Percentiles rank a stretch among this genome's conserved stretches.
These are phyloP conservation scores for Aspergillus pseudoviridinutans DNA, from an alignment of 2,329 filamentous ascomycete genomes.

Conservation along the genomic window DNA sequence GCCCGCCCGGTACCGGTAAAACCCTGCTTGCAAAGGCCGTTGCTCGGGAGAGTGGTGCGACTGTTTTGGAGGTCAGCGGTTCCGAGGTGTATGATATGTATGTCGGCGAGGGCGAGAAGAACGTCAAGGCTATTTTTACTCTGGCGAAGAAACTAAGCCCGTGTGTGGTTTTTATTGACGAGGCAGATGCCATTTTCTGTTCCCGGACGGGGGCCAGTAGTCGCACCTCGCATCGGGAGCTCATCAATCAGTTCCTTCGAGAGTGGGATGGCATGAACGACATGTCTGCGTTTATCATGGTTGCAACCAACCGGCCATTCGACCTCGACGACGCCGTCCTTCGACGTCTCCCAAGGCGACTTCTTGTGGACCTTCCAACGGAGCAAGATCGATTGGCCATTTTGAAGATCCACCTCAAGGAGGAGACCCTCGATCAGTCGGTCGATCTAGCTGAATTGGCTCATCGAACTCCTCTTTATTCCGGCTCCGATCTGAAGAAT, in stretches of 20 bases:
- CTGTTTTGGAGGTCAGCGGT: constrained; percentile 77
- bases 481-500: constrained; percentile 52
- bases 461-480: constrained; percentile 46
- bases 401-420: constrained; percentile 48
- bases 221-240: constrained; percentile 72
- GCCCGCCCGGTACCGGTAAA: constrained; percentile 69
- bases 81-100: constrained; percentile 95
- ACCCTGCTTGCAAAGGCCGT: constrained; percentile 61
- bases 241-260: constrained; percentile 93
- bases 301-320: constrained; percentile 91
- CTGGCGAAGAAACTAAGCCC: constrained; percentile 87
- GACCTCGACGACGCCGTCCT: constrained; percentile 69
- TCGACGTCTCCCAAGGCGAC: constrained; percentile 46
- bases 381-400: constrained; percentile 45
- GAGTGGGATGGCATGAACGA: constrained; percentile 94
- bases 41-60: constrained; percentile 63
- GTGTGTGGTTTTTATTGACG: constrained; percentile 93
- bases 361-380: constrained; percentile 48
- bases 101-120: constrained; percentile 94
- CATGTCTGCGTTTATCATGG: constrained; percentile 91
- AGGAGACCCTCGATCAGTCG: constrained; percentile 41
- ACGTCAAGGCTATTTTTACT: constrained; percentile 85
- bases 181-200: constrained; percentile 88
- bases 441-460: constrained; percentile 43
- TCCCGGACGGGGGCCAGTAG: constrained; percentile 62